A percentile compares a stretch with the other conserved stretches of the same genome.
These are phyloP conservation scores for Potentilla sterilis DNA, from an alignment of 306 rosid genomes.

Conservation along the genomic window DNA sequence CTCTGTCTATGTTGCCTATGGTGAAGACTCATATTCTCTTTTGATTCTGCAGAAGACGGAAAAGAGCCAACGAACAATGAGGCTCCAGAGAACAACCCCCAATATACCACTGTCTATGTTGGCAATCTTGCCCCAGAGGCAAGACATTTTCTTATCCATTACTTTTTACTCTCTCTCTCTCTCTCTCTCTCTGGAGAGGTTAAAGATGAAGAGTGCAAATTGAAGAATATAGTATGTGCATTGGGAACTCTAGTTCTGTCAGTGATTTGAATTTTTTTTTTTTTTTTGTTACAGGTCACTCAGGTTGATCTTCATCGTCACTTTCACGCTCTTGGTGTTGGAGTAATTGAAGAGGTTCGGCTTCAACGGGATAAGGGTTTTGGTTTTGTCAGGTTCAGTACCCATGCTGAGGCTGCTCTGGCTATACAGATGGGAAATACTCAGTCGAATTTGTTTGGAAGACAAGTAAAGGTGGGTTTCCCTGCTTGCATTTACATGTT, in stretches of 20 bases:
- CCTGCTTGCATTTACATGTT: neutral
- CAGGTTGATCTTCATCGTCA: constrained; percentile 94
- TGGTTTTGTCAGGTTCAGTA: constrained; percentile 89
- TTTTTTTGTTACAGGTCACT: constrained; percentile 48
- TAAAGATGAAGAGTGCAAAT: neutral
- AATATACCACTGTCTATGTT: constrained; percentile 91
- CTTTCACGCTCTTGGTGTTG: constrained; percentile 88
- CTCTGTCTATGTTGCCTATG: neutral
- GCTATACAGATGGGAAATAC: constrained; percentile 94
- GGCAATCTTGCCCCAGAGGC: constrained; percentile 97
- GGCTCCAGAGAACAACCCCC: constrained; percentile 93
- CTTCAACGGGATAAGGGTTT: constrained; percentile 96
- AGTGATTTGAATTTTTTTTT: neutral
- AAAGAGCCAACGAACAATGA: constrained; percentile 70
- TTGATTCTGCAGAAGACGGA: constrained; percentile 76
- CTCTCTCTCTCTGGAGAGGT: constrained; percentile 1
- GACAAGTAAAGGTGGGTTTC: constrained; percentile 72
- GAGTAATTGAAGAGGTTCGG: constrained; percentile 92
- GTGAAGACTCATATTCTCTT: neutral
- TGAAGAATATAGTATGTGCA: neutral
- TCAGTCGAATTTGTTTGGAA: constrained; percentile 68
- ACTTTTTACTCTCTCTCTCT: neutral
- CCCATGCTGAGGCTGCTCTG: constrained; percentile 88
- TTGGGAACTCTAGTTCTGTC: neutral
- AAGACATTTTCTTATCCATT: constrained; percentile 20